Percentiles rank a stretch among this genome's conserved stretches.
Conservation (phyloP, 1,139 yeast species). For the Kurtzmaniella quercitrusa region DNA sequence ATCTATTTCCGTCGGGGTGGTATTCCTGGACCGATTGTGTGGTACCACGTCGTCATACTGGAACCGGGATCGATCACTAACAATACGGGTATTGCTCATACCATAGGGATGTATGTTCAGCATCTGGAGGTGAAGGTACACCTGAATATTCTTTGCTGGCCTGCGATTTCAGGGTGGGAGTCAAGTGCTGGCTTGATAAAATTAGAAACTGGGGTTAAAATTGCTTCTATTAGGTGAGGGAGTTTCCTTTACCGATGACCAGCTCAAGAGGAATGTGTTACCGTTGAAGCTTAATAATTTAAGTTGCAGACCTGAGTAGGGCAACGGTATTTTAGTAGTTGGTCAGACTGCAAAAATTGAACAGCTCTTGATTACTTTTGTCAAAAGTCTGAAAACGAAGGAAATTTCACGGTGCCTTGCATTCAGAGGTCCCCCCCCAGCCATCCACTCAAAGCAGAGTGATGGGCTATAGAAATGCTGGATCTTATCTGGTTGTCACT, state of each 20-base stretch:
- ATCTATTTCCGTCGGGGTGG: constrained; percentile 22
- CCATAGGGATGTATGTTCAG: constrained; percentile 22
- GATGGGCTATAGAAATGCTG: neutral
- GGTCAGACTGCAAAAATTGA: too few relatives aligned
- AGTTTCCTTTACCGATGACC: neutral
- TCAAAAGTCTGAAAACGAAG: too few relatives aligned
- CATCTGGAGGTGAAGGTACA: constrained; percentile 6
- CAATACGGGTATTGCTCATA: constrained; percentile 19
- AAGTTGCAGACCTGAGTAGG: too few relatives aligned
- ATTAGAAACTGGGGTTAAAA: neutral
- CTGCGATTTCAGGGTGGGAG: neutral
- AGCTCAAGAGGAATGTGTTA: neutral
- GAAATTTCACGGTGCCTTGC: too few relatives aligned
- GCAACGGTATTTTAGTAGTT: neutral
- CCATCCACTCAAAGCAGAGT: neutral
- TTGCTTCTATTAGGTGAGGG: neutral
- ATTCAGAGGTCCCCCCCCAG: too few relatives aligned
- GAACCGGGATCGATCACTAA: constrained; percentile 29
- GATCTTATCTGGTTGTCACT: neutral
- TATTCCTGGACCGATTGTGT: constrained; percentile 21
- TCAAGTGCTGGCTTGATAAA: neutral
- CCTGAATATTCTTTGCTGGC: neutral
- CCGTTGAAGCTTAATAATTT: too few relatives aligned
- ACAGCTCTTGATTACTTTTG: too few relatives aligned
- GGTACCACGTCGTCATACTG: constrained; percentile 21